Base-by-base conservation (phyloP, 768 basidiomycete species). In the Tubosaeta brunneosetosa region DNA sequence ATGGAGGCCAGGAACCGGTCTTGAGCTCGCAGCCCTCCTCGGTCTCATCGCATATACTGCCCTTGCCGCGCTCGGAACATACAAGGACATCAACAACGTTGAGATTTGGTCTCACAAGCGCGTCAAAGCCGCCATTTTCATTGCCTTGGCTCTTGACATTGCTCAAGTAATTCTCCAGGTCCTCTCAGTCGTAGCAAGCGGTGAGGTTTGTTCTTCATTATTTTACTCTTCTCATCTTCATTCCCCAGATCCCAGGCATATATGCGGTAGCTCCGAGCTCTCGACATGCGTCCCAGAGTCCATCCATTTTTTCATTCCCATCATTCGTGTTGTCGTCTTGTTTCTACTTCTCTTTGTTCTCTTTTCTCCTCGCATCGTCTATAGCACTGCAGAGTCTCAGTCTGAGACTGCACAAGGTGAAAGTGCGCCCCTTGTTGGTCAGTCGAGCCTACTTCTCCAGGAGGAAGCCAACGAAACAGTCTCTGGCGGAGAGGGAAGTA, bases 81-180 rank as follows among this genome's bases (percentile, higher is more conserved):
- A 83, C 81, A 90, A 91, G 69, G 88, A 89, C 56, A 73, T 86
- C 50, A 77, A 81, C 29, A 86, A 85, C 33, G 76, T 84, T 33
- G 74, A 81, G 36, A 81, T 88, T 16, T 90, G 86, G 88, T 77
- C 74, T 32, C 64, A 81, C 59, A 80, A 65, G 55, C 77, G 82
- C 44, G 67, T 89, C 60, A 87, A 77, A 65, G 42, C 73, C 7
- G 77, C 81, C 41, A 69, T 88, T 32, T 65, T 78, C 17, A 55
- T 76, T 41, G 77, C 86, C 11, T 66, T 88, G 43, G 71, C 65
- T 6, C 63, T 87, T 48, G 91, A 91, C 63, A 67, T 85, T 29
- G 76, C 74, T 1, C 77, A 86, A 41, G 76, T 82, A 6, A 72
- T 80, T 17, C 63, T 91, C 17, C 71, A 83, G 38, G 76, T 74